phyloP scores from a whole-genome alignment of 768 basidiomycete species.

The Filobasidium floriforme region DNA sequence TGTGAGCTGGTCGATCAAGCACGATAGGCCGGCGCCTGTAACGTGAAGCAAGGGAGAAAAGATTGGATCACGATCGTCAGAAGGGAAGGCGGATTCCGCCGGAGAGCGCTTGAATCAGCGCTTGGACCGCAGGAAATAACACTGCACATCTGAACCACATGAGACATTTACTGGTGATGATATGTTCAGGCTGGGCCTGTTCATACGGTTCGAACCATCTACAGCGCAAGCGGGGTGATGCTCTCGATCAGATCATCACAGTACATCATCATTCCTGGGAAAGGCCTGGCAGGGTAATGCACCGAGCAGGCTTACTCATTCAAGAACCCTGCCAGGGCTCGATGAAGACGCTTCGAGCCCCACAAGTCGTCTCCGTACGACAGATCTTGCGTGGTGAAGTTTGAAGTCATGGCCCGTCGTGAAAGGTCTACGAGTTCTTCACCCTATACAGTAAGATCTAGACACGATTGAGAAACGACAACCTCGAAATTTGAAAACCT shows the following conservation, averaged over 20 bases:
- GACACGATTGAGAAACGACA: too few species aligned
- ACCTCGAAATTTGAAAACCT: too few species aligned
- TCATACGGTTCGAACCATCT: slow-evolving; percentile 34
- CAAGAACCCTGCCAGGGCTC: slow-evolving; percentile 32
- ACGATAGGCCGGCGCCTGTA: slow-evolving; percentile 17
- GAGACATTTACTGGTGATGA: too few species aligned
- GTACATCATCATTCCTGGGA: not conserved
- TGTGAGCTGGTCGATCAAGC: slow-evolving; percentile 39
- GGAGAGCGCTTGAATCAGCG: too few species aligned
- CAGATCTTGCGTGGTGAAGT: slow-evolving; percentile 29
- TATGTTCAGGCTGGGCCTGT: not conserved
- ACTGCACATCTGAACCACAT: too few species aligned
- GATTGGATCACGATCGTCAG: too few species aligned
- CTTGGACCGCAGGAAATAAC: too few species aligned
- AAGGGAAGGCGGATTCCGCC: too few species aligned
- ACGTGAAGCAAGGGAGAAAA: too few species aligned
- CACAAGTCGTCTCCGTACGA: slow-evolving; percentile 41
- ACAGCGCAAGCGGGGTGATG: not conserved
- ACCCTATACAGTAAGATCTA: slow-evolving; percentile 4
- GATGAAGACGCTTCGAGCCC: slow-evolving; percentile 35
- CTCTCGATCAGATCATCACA: slow-evolving; percentile 15
- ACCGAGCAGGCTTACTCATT: slow-evolving; percentile 25
- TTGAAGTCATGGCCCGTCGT: slow-evolving; percentile 27
- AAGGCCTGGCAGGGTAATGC: too few species aligned
- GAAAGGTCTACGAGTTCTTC: slow-evolving; percentile 29